Percentiles rank a stretch among this genome's conserved stretches.
phyloP scores from a whole-genome alignment of 306 rosid species.

The Sesbania bispinosa region DNA sequence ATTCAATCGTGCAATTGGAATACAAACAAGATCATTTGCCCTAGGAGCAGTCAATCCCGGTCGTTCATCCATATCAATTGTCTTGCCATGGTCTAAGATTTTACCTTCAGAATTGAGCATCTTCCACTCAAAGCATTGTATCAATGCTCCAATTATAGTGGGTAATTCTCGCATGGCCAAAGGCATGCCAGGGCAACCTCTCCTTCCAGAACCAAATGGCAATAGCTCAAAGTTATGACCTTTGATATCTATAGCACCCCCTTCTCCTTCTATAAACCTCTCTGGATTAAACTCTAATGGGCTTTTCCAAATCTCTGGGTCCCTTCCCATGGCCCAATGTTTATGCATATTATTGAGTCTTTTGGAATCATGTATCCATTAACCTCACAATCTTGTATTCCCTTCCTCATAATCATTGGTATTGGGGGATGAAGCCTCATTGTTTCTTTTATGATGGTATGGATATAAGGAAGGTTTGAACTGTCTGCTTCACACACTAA shows the following conservation, averaged over 20 bases:
- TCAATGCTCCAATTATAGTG: conserved; percentile 15
- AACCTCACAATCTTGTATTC: too few species aligned
- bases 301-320: conserved; percentile 32
- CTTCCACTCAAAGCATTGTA: conserved; percentile 46
- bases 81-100: neutral
- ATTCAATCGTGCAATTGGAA: too few species aligned
- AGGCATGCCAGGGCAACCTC: conserved; percentile 34
- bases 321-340: conserved; percentile 47
- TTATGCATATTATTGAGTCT: too few species aligned
- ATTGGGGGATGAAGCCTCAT: conserved; percentile 36
- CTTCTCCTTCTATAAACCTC: neutral
- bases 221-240: conserved; percentile 30
- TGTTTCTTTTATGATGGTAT: conserved; percentile 43
- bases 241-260: neutral
- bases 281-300: conserved; percentile 39
- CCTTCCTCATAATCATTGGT: conserved; percentile 30
- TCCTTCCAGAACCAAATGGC: conserved; percentile 50
- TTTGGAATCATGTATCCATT: too few species aligned
- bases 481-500: conserved; percentile 31
- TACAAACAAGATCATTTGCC: conserved; percentile 18
- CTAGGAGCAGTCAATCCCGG: conserved; percentile 39
- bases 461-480: conserved; percentile 38
- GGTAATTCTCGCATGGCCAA: conserved; percentile 34
- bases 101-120: neutral
- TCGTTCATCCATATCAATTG: neutral